A percentile compares a stretch with the other conserved stretches of the same genome.
Evolutionary conservation across 2,329 filamentous ascomycete species (phyloP).

Genomic region (Sclerotiophoma versabilis): DNA sequence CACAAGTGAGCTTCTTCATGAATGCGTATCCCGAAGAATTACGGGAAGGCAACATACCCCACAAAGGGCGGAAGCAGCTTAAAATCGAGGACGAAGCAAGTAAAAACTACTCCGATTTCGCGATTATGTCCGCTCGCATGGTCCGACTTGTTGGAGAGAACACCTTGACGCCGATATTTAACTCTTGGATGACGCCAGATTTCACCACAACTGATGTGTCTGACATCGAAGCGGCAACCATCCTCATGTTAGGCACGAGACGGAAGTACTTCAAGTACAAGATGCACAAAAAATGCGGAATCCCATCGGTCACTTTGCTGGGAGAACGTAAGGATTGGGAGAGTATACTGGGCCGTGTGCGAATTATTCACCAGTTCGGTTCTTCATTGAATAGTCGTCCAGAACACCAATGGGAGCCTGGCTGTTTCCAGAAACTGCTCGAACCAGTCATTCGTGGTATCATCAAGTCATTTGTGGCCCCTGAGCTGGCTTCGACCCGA

Average conservation of each 20-base stretch:
- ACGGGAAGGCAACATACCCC: conserved; percentile 35
- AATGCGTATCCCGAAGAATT: conserved; percentile 23
- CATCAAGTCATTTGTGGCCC: background rate
- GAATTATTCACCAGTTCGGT: conserved; percentile 55
- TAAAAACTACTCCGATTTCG: conserved; percentile 16
- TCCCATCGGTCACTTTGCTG: conserved; percentile 61
- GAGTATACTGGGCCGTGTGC: conserved; percentile 52
- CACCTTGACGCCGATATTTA: conserved; percentile 52
- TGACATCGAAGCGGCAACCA: conserved; percentile 54
- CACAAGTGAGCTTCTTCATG: conserved; percentile 29
- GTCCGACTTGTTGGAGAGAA: conserved; percentile 50
- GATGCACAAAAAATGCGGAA: conserved; percentile 50
- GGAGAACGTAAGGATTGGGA: conserved; percentile 59
- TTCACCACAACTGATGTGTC: conserved; percentile 60
- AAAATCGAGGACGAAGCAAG: background rate
- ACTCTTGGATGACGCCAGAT: conserved; percentile 59
- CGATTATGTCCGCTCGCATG: conserved; percentile 47
- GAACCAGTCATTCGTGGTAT: background rate
- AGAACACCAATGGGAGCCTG: background rate
- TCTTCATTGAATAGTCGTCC: background rate
- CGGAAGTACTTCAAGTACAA: conserved; percentile 58
- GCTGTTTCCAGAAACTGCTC: background rate
- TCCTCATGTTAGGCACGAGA: conserved; percentile 61
- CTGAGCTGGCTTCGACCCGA: background rate
- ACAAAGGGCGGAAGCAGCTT: conserved; percentile 32